Evolutionary conservation across 1,284 basidiomycete species (phyloP).

Genomic region (Cryptococcus maquisensis): DNA sequence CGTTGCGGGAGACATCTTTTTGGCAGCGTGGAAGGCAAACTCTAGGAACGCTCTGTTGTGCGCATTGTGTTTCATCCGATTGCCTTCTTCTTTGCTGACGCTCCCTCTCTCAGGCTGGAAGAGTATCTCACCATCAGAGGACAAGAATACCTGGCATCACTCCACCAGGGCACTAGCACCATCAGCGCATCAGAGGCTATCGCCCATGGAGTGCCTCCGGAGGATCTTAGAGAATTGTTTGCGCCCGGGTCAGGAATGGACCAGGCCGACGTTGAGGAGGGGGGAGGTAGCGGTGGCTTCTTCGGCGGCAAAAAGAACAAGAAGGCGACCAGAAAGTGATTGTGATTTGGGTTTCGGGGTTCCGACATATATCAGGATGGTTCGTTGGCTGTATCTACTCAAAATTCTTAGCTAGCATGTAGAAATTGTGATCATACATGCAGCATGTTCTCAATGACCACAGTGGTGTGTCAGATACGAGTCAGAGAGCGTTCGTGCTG

Average conservation of each 20-base stretch:
- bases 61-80: neutral
- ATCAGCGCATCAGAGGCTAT: constrained; percentile 6
- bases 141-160: constrained; percentile 36
- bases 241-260: constrained; percentile 19
- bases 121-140: constrained; percentile 43
- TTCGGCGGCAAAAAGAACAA: neutral
- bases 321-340: neutral
- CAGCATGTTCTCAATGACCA: no score
- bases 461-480: no score
- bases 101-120: constrained; percentile 32
- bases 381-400: no score
- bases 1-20: constrained; percentile 68
- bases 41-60: constrained; percentile 67
- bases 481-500: no score
- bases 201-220: constrained; percentile 9
- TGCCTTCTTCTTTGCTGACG: neutral
- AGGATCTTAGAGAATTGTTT: constrained; percentile 12
- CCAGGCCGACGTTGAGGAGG: neutral
- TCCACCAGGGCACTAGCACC: constrained; percentile 6
- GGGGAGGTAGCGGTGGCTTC: neutral
- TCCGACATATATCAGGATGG: no score
- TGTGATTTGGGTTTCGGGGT: no score
- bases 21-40: constrained; percentile 81
- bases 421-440: no score
- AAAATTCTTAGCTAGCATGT: no score